Conservation (phyloP, 805 yeast genomes). For the Zygosaccharomyces lentus region DNA sequence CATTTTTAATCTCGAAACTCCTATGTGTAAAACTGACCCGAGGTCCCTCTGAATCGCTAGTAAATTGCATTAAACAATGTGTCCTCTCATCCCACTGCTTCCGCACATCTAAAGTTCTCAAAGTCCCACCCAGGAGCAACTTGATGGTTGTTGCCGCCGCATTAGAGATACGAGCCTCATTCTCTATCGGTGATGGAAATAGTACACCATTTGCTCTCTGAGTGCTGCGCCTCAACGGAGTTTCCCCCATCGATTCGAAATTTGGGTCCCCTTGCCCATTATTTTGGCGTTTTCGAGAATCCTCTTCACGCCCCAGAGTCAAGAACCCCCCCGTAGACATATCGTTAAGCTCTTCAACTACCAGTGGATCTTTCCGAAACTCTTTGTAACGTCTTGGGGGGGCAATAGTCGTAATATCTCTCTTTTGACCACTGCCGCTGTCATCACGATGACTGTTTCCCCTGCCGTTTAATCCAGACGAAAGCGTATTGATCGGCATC, state of each 20-base stretch:
- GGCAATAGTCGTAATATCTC: background rate
- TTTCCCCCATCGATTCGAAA: slow-evolving; percentile 11
- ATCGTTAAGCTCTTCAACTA: slow-evolving; percentile 18
- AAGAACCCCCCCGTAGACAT: slow-evolving; percentile 15
- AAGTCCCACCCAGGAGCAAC: slow-evolving; percentile 13
- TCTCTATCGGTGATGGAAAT: slow-evolving; percentile 15
- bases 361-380: slow-evolving; percentile 18
- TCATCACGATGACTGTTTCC: background rate
- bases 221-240: slow-evolving; percentile 13
- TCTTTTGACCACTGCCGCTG: background rate
- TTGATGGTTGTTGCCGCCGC: slow-evolving; percentile 1
- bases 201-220: slow-evolving; percentile 15
- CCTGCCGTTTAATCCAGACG: slow-evolving; percentile 2
- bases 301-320: background rate
- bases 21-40: slow-evolving; percentile 16
- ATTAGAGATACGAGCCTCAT: background rate
- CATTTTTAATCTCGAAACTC: slow-evolving; percentile 12
- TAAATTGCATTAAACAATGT: slow-evolving; percentile 13
- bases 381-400: slow-evolving; percentile 19
- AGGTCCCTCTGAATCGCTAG: slow-evolving; percentile 14
- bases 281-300: background rate
- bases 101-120: slow-evolving; percentile 8
- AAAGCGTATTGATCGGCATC: slow-evolving; percentile 13
- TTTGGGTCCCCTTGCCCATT: slow-evolving; percentile 4
- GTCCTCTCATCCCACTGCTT: slow-evolving; percentile 4